Evolutionary conservation across 108 stramenopile genomes (phyloP).

Genomic region (Pseudonitzschia multiseries): DNA sequence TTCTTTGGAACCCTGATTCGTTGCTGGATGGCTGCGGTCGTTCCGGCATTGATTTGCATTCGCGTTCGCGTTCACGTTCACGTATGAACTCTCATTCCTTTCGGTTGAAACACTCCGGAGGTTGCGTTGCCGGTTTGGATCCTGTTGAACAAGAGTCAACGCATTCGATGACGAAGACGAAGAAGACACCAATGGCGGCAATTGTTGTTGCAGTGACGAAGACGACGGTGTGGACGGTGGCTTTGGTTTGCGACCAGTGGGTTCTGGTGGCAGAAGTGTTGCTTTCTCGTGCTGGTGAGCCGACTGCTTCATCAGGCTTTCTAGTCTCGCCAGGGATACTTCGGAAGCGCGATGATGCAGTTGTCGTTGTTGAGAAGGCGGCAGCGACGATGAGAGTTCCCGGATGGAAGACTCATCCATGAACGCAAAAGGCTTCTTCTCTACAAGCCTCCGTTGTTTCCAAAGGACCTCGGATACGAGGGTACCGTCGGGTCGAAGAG

Average conservation of each 20-base stretch:
- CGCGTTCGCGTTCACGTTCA: too few species aligned
- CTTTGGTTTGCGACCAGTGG: background rate
- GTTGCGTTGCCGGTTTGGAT: conserved; percentile 11
- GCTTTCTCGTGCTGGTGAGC: background rate
- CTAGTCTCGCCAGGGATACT: conserved; percentile 1
- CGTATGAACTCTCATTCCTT: too few species aligned
- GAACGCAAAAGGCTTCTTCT: conserved; percentile 2
- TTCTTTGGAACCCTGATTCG: too few species aligned
- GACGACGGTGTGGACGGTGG: background rate
- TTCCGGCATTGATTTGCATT: too few species aligned
- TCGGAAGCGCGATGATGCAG: conserved; percentile 1
- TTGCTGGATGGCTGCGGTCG: too few species aligned
- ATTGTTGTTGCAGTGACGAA: background rate
- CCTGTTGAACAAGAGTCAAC: conserved; percentile 4
- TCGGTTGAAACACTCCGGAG: too few species aligned
- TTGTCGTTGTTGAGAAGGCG: conserved; percentile 8
- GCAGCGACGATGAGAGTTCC: background rate
- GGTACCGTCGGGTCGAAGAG: conserved; percentile 38
- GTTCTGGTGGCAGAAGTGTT: conserved; percentile 2
- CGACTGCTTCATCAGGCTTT: conserved; percentile 2
- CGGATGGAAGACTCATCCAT: conserved; percentile 5
- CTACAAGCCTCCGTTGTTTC: conserved; percentile 22
- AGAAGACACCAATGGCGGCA: background rate
- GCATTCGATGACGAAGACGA: too few species aligned
- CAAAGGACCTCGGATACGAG: conserved; percentile 29